A percentile compares a stretch with the other conserved stretches of the same genome.
Conservation (phyloP, 352 stramenopile species). For the Phytophthora kernoviae region DNA sequence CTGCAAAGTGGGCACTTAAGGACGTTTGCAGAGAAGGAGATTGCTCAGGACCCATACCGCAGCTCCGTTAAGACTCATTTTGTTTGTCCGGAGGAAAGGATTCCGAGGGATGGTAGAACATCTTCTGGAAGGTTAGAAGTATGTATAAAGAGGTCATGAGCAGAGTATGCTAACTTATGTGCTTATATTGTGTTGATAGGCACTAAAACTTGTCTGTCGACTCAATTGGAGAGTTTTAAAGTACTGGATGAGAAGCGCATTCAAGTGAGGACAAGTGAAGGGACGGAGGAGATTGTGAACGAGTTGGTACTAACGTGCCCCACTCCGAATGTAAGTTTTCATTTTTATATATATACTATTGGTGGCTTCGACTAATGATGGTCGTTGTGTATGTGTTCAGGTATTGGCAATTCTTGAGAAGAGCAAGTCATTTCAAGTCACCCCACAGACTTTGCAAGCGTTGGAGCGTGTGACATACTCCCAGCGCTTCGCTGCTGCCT, state of each 20-base stretch:
- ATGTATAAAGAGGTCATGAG: background rate
- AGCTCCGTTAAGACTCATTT: slow-evolving; percentile 38
- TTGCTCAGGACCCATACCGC: slow-evolving; percentile 53
- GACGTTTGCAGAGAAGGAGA: slow-evolving; percentile 51
- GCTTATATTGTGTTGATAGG: slow-evolving; percentile 24
- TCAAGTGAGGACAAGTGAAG: slow-evolving; percentile 44
- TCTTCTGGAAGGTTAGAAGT: slow-evolving; percentile 44
- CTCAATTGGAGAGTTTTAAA: slow-evolving; percentile 56
- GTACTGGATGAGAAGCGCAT: slow-evolving; percentile 55
- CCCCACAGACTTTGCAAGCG: slow-evolving; percentile 31
- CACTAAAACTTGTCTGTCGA: slow-evolving; percentile 44
- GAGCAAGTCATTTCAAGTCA: slow-evolving; percentile 41
- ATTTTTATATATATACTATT: slow-evolving; percentile 1
- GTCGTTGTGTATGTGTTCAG: slow-evolving; percentile 29
- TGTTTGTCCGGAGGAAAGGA: slow-evolving; percentile 47
- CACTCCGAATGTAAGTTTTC: slow-evolving; percentile 47
- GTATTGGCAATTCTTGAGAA: slow-evolving; percentile 62
- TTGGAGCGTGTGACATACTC: slow-evolving; percentile 65
- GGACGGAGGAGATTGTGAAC: slow-evolving; percentile 59
- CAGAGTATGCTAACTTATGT: background rate
- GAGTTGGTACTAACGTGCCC: slow-evolving; percentile 74
- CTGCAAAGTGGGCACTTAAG: slow-evolving; percentile 39
- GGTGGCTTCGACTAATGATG: background rate
- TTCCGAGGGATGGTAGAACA: slow-evolving; percentile 64
- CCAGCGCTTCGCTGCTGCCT: slow-evolving; percentile 69